Conservation (phyloP, 441 rosid species). For the Eutrema salsugineum region DNA sequence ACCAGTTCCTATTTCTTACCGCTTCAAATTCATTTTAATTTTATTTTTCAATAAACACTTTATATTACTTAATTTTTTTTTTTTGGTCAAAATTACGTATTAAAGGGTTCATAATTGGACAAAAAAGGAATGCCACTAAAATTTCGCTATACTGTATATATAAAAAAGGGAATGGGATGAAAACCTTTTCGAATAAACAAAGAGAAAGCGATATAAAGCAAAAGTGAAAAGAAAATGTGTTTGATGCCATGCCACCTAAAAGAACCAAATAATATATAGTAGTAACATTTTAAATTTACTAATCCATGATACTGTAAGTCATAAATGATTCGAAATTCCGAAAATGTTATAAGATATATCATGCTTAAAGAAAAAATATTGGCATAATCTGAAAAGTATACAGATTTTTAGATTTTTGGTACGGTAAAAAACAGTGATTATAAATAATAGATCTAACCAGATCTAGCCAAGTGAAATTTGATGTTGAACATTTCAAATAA, state of each 20-base stretch:
- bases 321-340: too few relatives aligned
- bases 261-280: not conserved
- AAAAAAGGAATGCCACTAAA: not conserved
- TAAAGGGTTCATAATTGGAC: not conserved
- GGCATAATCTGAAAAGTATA: too few relatives aligned
- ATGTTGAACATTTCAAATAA: not conserved
- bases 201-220: slow-evolving; percentile 7
- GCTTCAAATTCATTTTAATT: not conserved
- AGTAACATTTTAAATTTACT: not conserved
- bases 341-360: too few relatives aligned
- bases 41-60: not conserved
- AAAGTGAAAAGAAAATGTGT: slow-evolving; percentile 10
- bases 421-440: not conserved
- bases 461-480: not conserved
- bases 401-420: too few relatives aligned
- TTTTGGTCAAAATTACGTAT: not conserved
- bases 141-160: not conserved
- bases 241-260: not conserved
- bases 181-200: not conserved
- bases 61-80: not conserved
- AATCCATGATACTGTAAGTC: not conserved
- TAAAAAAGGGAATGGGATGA: not conserved
- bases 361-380: too few relatives aligned
- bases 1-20: too few relatives aligned
- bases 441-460: not conserved